Evolutionary conservation across 2,329 filamentous ascomycete genomes (phyloP).

Genomic region (Venturia effusa): DNA sequence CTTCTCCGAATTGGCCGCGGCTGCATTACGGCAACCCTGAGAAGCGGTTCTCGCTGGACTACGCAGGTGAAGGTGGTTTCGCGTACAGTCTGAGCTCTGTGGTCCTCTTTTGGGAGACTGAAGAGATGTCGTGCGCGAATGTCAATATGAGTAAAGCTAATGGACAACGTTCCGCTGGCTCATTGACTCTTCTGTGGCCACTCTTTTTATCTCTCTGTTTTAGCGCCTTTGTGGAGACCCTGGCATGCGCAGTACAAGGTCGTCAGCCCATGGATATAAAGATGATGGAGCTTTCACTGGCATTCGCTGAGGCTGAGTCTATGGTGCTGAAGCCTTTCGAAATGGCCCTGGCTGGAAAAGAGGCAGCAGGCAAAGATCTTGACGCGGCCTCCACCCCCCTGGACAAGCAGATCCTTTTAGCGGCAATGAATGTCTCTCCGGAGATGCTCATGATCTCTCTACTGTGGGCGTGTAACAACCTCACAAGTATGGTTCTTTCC

Average conservation of each 20-base stretch:
- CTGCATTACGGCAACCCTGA: conserved; percentile 36
- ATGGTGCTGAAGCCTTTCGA: conserved; percentile 72
- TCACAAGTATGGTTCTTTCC: conserved; percentile 74
- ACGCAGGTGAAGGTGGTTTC: conserved; percentile 50
- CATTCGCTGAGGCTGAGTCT: conserved; percentile 90
- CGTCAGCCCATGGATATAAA: conserved; percentile 82
- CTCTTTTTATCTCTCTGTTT: conserved; percentile 57
- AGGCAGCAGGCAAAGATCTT: conserved; percentile 18
- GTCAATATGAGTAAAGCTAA: conserved; percentile 46
- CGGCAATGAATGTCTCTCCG: conserved; percentile 75
- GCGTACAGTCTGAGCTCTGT: conserved; percentile 62
- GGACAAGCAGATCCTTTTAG: conserved; percentile 58
- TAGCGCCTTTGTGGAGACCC: conserved; percentile 80
- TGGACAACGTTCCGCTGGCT: conserved; percentile 41
- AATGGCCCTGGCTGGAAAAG: conserved; percentile 50
- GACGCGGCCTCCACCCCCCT: conserved; percentile 36
- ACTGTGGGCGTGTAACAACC: conserved; percentile 79
- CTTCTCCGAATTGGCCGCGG: conserved; percentile 38
- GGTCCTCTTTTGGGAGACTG: conserved; percentile 62
- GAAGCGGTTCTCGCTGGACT: conserved; percentile 34
- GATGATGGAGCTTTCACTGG: conserved; percentile 88
- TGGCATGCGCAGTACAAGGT: conserved; percentile 81
- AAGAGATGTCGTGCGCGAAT: conserved; percentile 63
- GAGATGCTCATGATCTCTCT: conserved; percentile 80
- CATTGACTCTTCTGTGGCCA: conserved; percentile 65